These are phyloP conservation scores for Waltergamsia citrina DNA, from an alignment of 2,329 filamentous ascomycete species.

Conservation along the genomic window DNA sequence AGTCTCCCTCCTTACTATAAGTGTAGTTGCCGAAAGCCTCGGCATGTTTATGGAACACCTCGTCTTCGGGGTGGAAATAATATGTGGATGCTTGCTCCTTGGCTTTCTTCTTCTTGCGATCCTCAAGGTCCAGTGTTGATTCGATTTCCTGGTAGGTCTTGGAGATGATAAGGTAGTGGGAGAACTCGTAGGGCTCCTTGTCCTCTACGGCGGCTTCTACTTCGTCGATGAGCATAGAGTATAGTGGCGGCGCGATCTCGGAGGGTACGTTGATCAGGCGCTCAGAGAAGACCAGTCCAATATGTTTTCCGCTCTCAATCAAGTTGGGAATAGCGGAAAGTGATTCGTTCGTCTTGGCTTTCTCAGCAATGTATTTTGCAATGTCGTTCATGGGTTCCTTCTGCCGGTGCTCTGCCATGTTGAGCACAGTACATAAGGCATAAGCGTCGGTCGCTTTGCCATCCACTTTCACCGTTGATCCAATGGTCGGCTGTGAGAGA, in stretches of 20 bases:
- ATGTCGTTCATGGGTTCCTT: slow-evolving; percentile 65
- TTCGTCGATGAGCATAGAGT: slow-evolving; percentile 88
- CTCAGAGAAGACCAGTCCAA: slow-evolving; percentile 86
- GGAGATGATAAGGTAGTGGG: slow-evolving; percentile 84
- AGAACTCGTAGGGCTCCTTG: slow-evolving; percentile 85
- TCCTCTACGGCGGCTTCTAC: slow-evolving; percentile 81
- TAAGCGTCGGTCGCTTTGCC: slow-evolving; percentile 88
- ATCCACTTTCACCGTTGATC: slow-evolving; percentile 95
- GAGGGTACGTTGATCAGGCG: slow-evolving; percentile 94
- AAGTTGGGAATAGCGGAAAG: slow-evolving; percentile 49
- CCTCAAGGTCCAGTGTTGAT: slow-evolving; percentile 64
- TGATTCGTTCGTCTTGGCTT: slow-evolving; percentile 41
- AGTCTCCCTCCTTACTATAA: slow-evolving; percentile 74
- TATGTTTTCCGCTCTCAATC: slow-evolving; percentile 44
- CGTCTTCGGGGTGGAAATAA: slow-evolving; percentile 95
- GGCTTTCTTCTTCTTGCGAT: slow-evolving; percentile 48
- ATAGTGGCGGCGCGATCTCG: slow-evolving; percentile 87
- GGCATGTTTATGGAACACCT: slow-evolving; percentile 72
- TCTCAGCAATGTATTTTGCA: slow-evolving; percentile 57
- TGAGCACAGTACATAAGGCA: slow-evolving; percentile 83
- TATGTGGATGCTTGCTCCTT: slow-evolving; percentile 55
- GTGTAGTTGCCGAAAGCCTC: slow-evolving; percentile 60
- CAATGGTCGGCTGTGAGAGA: slow-evolving; percentile 75
- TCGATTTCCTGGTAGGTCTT: slow-evolving; percentile 88
- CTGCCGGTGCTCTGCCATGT: slow-evolving; percentile 68